phyloP scores from a whole-genome alignment of 2,329 filamentous ascomycete species.

The Seiridium unicorne region DNA sequence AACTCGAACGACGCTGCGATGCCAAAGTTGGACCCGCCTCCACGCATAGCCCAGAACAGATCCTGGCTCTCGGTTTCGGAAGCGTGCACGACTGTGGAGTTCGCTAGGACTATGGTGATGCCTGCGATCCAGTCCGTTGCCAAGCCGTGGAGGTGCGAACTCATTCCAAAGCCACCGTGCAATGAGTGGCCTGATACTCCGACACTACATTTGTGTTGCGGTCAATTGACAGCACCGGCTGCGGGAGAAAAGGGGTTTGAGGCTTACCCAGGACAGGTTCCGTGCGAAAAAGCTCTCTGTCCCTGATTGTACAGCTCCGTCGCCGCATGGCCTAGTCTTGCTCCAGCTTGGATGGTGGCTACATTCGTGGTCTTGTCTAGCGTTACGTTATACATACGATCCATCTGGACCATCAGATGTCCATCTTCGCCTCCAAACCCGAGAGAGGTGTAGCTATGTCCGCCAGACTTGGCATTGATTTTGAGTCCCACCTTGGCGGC shows the following conservation, averaged over 20 bases:
- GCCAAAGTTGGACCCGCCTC: constrained; percentile 31
- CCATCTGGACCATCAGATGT: constrained; percentile 42
- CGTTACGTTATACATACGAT: constrained; percentile 39
- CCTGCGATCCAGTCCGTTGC: constrained; percentile 43
- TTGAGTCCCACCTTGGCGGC: constrained; percentile 37
- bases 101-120: constrained; percentile 26
- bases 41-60: constrained; percentile 30
- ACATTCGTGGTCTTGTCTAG: constrained; percentile 35
- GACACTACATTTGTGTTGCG: constrained; percentile 20
- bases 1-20: constrained; percentile 27
- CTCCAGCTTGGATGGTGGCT: constrained; percentile 40
- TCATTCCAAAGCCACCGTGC: constrained; percentile 35
- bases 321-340: constrained; percentile 39
- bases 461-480: constrained; percentile 44
- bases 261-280: constrained; percentile 36
- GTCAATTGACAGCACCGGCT: no score
- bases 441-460: constrained; percentile 47
- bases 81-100: constrained; percentile 25
- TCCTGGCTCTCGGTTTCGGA: constrained; percentile 29
- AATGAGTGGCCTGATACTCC: constrained; percentile 34
- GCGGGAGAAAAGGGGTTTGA: no score
- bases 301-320: constrained; percentile 29
- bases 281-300: constrained; percentile 32
- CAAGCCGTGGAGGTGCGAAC: constrained; percentile 41
- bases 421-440: constrained; percentile 44